Base-by-base conservation (phyloP, 495 filamentous ascomycete species). In the Hypoxylon fragiforme region DNA sequence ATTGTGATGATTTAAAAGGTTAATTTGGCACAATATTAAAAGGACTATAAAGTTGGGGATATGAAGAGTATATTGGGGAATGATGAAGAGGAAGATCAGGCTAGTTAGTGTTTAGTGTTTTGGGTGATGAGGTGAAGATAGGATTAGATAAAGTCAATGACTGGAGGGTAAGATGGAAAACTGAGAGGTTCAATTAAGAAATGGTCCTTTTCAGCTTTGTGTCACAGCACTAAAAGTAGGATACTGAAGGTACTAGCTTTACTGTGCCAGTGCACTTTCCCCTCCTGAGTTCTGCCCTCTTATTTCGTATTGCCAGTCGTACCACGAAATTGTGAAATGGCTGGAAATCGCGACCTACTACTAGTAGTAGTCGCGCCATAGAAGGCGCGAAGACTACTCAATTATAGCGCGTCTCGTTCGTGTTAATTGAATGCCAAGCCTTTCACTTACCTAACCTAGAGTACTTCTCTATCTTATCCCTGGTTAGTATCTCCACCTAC, bases 1-100 rank as follows among this genome's bases (percentile, higher is more conserved):
- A 77, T 77, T 28, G 54, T 73, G 63, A 40, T 11, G 32, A 12
- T 13, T n/a, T 34, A 16, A 8, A 26, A 28, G 4, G 9, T 9
- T 28, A n/a, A n/a, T n/a, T n/a, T n/a, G n/a, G n/a, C n/a, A n/a
- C n/a, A n/a, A n/a, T n/a, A n/a, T n/a, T n/a, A n/a, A n/a, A n/a
- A n/a, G n/a, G n/a, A n/a, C n/a, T n/a, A n/a, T n/a, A n/a, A n/a
- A n/a, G n/a, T n/a, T n/a, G n/a, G n/a, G n/a, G n/a, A n/a, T n/a
- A n/a, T n/a, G n/a, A 45, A 34, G 3, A 12, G 39, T 37, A 13
- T 32, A 50, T 49, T 5, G 44, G 44, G 26, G 7, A 31, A 28
- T 21, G 14, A 28, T 35, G 18, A 13, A 39, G 21, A 16, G 28
- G 13, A 30, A 21, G 38, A 30, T 1, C 8, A 39, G 1, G 7